Evolutionary conservation across 495 filamentous ascomycete genomes (phyloP).

Genomic region (Neurospora sublineolata): DNA sequence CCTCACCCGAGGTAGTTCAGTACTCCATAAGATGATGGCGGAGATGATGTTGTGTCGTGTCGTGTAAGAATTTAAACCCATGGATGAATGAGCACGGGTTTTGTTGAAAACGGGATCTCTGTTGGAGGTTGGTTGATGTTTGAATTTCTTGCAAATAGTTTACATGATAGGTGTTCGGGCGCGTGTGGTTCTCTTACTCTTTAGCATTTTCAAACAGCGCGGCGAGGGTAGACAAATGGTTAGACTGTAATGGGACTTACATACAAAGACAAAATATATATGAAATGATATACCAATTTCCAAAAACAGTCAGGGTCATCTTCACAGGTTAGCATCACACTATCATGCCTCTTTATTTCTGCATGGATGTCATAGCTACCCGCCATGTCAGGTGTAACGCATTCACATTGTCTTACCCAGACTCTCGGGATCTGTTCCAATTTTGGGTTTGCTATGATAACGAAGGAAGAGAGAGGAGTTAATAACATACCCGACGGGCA

Average conservation of each 20-base stretch:
- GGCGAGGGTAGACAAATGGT: not conserved
- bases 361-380: not conserved
- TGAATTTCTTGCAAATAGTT: not conserved
- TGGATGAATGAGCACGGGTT: not conserved
- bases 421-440: not conserved
- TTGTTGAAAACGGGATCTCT: not conserved
- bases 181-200: not conserved
- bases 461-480: not conserved
- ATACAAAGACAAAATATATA: not conserved
- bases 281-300: too few relatives aligned
- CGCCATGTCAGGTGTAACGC: not conserved
- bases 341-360: too few relatives aligned
- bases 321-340: too few relatives aligned
- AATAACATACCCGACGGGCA: not conserved
- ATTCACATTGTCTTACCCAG: not conserved
- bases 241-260: not conserved
- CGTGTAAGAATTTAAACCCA: not conserved
- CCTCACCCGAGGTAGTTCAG: constrained; percentile 37
- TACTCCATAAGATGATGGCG: not conserved
- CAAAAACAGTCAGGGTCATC: too few relatives aligned
- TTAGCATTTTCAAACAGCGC: not conserved
- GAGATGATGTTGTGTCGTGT: not conserved
- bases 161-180: not conserved
- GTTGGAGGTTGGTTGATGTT: not conserved
- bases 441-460: not conserved